phyloP scores from a whole-genome alignment of 495 filamentous ascomycete genomes.

The Penicillium waksmanii region DNA sequence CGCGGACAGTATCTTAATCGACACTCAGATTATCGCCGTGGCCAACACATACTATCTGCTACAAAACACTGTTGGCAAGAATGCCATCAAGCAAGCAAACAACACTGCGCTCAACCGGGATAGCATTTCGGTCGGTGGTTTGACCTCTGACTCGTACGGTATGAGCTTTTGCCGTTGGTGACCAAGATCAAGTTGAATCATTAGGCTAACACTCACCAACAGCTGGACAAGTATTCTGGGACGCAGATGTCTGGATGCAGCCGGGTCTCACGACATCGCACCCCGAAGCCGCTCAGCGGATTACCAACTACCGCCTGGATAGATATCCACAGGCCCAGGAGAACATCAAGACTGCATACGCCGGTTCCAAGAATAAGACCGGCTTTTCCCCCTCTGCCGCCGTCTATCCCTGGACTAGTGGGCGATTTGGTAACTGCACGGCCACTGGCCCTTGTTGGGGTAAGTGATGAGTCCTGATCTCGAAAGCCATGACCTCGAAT shows the following conservation, averaged over 20 bases:
- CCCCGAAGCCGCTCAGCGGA: constrained; percentile 58
- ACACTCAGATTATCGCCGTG: constrained; percentile 65
- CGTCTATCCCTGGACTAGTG: constrained; percentile 66
- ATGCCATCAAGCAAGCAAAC: constrained; percentile 44
- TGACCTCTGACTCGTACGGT: constrained; percentile 62
- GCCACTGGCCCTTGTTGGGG: constrained; percentile 67
- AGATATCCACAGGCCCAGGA: constrained; percentile 55
- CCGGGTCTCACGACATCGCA: constrained; percentile 63
- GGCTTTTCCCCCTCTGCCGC: constrained; percentile 55
- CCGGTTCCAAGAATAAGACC: constrained; percentile 57
- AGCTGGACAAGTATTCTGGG: constrained; percentile 66
- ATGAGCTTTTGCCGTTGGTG: too few species aligned
- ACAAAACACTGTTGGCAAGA: constrained; percentile 64
- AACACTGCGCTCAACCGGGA: constrained; percentile 53
- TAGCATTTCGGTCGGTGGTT: constrained; percentile 64
- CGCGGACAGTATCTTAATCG: constrained; percentile 58
- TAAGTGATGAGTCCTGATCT: too few species aligned
- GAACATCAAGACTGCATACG: constrained; percentile 50
- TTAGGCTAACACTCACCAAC: too few species aligned
- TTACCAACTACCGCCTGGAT: constrained; percentile 60
- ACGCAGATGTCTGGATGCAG: constrained; percentile 71
- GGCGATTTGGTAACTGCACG: constrained; percentile 68
- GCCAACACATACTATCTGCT: constrained; percentile 71
- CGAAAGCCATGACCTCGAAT: too few species aligned
- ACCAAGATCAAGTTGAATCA: too few species aligned